Evolutionary conservation across 78 protist species (phyloP), one percentile per base, ranked within the genome.

Genomic region (Monosiga brevicollis): DNA sequence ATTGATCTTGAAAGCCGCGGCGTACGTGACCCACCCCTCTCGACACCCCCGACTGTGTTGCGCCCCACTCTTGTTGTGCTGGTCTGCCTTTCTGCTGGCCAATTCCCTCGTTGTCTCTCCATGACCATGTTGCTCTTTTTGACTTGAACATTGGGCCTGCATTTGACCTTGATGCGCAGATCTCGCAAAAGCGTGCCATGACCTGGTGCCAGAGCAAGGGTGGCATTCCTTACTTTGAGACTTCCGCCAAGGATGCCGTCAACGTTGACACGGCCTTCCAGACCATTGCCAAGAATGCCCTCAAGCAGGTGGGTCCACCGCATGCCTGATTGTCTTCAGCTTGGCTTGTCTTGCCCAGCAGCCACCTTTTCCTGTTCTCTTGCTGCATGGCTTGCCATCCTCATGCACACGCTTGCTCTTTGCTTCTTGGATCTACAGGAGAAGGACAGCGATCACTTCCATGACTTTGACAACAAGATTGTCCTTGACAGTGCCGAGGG

Each of bases 181-280:
- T 90, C 32, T 79, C 96, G 39, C 85, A 83, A 74, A 95, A 93
- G 93, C 83, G 94, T 29, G 99, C 98, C 25, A 79, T 86, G 36
- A 92, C 96, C 22, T 97, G 99, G 99, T 95, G 98, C 84, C 90
- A 88, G 76, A 15, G 43, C 43, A 95, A 96, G 90, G 94, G 92
- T 73, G 88, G 91, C 91, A 94, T 98, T 62, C 98, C 97, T 42
- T 94, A 84, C 95, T 98, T 92, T 85, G 99, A 97, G 91, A 97
- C 99, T 6, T 87, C 94, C 20, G 99, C 99, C 49, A 97, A 97
- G 91, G 99, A 96, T 87, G 87, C 91, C 74, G 86, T 90, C 91
- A 96, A 97, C 87, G 97, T 98, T n/a, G 99, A 98, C 87, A 96
- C 96, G 88, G 99, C 98, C 38, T 96, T 96, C 95, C 91, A 89